phyloP scores from a whole-genome alignment of 2,329 filamentous ascomycete species.

The Trichoderma endophyticum region DNA sequence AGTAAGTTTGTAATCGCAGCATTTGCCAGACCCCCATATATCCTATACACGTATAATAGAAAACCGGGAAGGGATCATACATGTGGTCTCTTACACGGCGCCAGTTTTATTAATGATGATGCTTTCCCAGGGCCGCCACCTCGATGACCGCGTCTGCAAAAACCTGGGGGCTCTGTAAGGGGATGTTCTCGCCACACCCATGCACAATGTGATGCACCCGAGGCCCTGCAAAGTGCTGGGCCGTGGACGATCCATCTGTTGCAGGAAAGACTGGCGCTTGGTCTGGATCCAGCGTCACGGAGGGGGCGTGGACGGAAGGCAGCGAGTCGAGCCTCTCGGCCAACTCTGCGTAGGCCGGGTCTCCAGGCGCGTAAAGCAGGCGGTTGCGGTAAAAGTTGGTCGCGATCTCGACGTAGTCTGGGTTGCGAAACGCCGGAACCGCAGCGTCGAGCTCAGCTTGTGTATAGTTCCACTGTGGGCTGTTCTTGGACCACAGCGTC shows the following conservation, averaged over 20 bases:
- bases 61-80: background rate
- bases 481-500: slow-evolving; percentile 26
- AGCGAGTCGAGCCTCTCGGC: slow-evolving; percentile 15
- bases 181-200: slow-evolving; percentile 18
- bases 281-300: slow-evolving; percentile 18
- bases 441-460: slow-evolving; percentile 24
- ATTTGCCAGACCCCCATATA: background rate
- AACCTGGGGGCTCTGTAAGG: slow-evolving; percentile 18
- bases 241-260: slow-evolving; percentile 18
- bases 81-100: background rate
- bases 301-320: slow-evolving; percentile 15
- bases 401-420: slow-evolving; percentile 39
- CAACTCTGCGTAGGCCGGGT: background rate
- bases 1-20: background rate
- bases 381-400: slow-evolving; percentile 41
- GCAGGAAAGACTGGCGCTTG: slow-evolving; percentile 17
- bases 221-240: slow-evolving; percentile 13
- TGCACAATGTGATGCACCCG: slow-evolving; percentile 19
- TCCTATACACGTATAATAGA: background rate
- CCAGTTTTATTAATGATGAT: background rate
- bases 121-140: background rate
- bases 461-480: slow-evolving; percentile 25
- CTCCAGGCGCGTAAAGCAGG: slow-evolving; percentile 27
- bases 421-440: slow-evolving; percentile 19
- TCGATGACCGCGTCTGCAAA: slow-evolving; percentile 20